These are phyloP conservation scores for Albatrellus sp. DNA, from an alignment of 1,284 basidiomycete genomes.

Conservation along the genomic window DNA sequence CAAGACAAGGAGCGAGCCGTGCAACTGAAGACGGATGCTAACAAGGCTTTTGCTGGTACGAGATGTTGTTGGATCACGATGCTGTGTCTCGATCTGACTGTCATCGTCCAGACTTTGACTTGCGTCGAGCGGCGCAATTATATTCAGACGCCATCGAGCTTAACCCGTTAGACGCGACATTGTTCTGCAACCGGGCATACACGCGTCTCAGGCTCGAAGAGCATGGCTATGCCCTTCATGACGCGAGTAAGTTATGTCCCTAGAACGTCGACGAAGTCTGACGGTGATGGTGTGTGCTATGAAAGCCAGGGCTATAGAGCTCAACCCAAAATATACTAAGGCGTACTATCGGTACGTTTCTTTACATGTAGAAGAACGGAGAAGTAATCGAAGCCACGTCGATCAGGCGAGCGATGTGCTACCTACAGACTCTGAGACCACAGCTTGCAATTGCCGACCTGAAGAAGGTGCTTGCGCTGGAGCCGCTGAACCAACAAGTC, in stretches of 20 bases:
- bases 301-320: slow-evolving; percentile 72
- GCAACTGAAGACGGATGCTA: slow-evolving; percentile 72
- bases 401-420: slow-evolving; percentile 76
- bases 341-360: slow-evolving; percentile 65
- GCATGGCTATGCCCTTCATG: slow-evolving; percentile 69
- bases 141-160: slow-evolving; percentile 72
- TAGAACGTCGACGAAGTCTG: slow-evolving; percentile 4
- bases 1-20: slow-evolving; percentile 57
- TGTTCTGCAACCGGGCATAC: slow-evolving; percentile 75
- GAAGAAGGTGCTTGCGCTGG: slow-evolving; percentile 76
- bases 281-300: slow-evolving; percentile 1
- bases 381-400: neutral
- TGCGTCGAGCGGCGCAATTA: slow-evolving; percentile 50
- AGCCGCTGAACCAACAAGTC: slow-evolving; percentile 79
- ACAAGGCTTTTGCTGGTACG: slow-evolving; percentile 74
- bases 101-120: slow-evolving; percentile 36
- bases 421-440: slow-evolving; percentile 82
- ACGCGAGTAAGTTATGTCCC: slow-evolving; percentile 46
- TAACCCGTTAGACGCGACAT: slow-evolving; percentile 65
- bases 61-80: slow-evolving; percentile 3
- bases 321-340: slow-evolving; percentile 88
- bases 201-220: slow-evolving; percentile 73
- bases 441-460: slow-evolving; percentile 80
- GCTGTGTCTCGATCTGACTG: neutral
- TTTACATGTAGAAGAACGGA: neutral